Conservation (phyloP, 495 filamentous ascomycete species). For the Pseudoneurospora amorphoporcata region DNA sequence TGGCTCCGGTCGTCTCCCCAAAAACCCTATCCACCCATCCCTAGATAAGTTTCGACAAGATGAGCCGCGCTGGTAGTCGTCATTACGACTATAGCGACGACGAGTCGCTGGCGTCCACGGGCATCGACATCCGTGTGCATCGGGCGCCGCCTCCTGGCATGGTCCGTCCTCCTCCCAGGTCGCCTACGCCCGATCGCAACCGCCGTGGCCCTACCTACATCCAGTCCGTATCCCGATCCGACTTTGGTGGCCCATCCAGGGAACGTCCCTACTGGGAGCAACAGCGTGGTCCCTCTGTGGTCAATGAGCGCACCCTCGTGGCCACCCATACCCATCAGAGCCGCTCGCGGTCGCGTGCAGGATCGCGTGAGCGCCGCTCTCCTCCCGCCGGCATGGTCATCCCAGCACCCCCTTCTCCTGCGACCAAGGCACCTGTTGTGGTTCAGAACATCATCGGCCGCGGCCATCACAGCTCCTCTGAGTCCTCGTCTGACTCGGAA, state of each 20-base stretch:
- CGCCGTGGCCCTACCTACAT: constrained; percentile 28
- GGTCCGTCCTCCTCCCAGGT: constrained; percentile 17
- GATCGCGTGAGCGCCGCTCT: constrained; percentile 32
- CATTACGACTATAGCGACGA: constrained; percentile 21
- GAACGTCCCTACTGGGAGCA: constrained; percentile 15
- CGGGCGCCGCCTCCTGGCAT: constrained; percentile 15
- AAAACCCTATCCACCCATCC: background rate
- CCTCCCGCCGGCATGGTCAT: constrained; percentile 14
- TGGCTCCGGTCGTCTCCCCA: background rate
- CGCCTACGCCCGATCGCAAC: background rate
- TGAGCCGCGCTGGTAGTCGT: background rate
- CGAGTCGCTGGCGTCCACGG: constrained; percentile 9
- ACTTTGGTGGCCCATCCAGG: background rate
- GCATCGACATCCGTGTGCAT: constrained; percentile 34
- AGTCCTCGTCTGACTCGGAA: constrained; percentile 24
- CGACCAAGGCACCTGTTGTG: constrained; percentile 27
- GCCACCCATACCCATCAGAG: constrained; percentile 13
- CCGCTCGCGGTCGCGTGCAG: constrained; percentile 31
- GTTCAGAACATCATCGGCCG: constrained; percentile 37
- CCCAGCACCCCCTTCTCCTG: background rate
- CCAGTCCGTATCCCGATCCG: constrained; percentile 17
- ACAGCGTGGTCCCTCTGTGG: background rate
- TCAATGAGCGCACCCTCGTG: constrained; percentile 25
- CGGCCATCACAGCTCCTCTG: constrained; percentile 18
- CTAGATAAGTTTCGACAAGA: background rate